Conservation (phyloP, 2,329 filamentous ascomycete genomes). For the Simplicillium aogashimaense region DNA sequence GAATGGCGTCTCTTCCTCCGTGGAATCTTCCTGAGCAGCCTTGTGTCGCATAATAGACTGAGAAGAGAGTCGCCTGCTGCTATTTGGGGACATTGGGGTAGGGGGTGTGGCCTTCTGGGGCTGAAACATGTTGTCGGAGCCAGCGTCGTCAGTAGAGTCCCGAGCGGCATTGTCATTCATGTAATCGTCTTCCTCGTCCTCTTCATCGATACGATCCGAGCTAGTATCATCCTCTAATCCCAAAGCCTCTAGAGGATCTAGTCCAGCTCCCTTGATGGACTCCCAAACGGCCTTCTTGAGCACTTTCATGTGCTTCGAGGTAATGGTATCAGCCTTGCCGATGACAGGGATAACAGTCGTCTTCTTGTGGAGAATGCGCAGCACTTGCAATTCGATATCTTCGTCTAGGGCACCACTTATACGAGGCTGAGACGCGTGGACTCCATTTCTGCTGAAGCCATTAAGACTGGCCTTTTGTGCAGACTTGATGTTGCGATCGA, state of each 20-base stretch:
- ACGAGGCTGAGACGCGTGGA: constrained; percentile 20
- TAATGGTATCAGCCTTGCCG: constrained; percentile 93
- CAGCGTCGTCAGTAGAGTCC: constrained; percentile 11
- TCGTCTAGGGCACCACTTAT: constrained; percentile 66
- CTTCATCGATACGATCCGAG: constrained; percentile 44
- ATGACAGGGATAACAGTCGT: constrained; percentile 94
- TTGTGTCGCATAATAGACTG: constrained; percentile 35
- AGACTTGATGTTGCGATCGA: constrained; percentile 72
- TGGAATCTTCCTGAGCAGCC: constrained; percentile 31
- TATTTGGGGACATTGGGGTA: constrained; percentile 21
- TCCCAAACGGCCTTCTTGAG: constrained; percentile 88
- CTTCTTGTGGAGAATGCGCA: constrained; percentile 81
- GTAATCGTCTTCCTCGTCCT: constrained; percentile 31
- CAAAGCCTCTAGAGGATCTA: constrained; percentile 82
- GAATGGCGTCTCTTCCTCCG: constrained; percentile 52
- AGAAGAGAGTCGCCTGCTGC: constrained; percentile 35
- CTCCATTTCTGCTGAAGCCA: constrained; percentile 40
- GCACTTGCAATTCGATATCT: constrained; percentile 80
- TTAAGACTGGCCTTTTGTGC: constrained; percentile 45
- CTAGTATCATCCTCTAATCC: constrained; percentile 69
- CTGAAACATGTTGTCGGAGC: constrained; percentile 29
- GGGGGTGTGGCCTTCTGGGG: constrained; percentile 18
- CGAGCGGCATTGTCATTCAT: constrained; percentile 12
- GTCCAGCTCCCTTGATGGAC: constrained; percentile 71
- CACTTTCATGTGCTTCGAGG: constrained; percentile 85